phyloP scores from a whole-genome alignment of 768 basidiomycete genomes.

The Trametes maxima region DNA sequence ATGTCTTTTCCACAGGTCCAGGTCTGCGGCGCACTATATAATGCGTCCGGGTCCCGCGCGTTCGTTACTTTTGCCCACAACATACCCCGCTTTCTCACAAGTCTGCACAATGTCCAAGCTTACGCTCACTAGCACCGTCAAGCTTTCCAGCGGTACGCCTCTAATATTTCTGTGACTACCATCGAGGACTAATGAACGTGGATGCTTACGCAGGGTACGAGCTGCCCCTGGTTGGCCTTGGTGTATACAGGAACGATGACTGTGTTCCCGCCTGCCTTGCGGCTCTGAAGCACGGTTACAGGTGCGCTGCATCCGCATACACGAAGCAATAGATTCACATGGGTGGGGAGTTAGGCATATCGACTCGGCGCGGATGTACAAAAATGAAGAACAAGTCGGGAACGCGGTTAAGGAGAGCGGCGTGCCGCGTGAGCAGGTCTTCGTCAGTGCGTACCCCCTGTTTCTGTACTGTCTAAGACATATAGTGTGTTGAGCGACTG shows the following conservation, averaged over 20 bases:
- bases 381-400: slow-evolving; percentile 80
- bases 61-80: background rate
- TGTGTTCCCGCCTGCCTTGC: slow-evolving; percentile 56
- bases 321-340: background rate
- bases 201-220: slow-evolving; percentile 42
- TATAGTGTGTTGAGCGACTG: too few relatives aligned
- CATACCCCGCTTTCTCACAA: background rate
- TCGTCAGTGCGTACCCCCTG: slow-evolving; percentile 51
- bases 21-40: background rate
- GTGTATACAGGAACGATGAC: slow-evolving; percentile 67
- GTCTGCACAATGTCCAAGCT: slow-evolving; percentile 19
- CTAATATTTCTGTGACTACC: background rate
- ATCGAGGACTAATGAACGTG: background rate
- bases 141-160: slow-evolving; percentile 39
- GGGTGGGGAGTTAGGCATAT: slow-evolving; percentile 50
- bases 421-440: slow-evolving; percentile 68
- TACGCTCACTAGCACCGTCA: slow-evolving; percentile 36
- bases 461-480: background rate
- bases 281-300: slow-evolving; percentile 68
- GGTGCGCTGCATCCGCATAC: slow-evolving; percentile 34
- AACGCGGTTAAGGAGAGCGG: slow-evolving; percentile 74
- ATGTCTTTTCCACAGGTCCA: background rate
- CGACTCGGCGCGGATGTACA: slow-evolving; percentile 52
- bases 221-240: slow-evolving; percentile 72
- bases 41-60: background rate